phyloP scores from a whole-genome alignment of 768 basidiomycete species.

The Psilocybe subaeruginosa region DNA sequence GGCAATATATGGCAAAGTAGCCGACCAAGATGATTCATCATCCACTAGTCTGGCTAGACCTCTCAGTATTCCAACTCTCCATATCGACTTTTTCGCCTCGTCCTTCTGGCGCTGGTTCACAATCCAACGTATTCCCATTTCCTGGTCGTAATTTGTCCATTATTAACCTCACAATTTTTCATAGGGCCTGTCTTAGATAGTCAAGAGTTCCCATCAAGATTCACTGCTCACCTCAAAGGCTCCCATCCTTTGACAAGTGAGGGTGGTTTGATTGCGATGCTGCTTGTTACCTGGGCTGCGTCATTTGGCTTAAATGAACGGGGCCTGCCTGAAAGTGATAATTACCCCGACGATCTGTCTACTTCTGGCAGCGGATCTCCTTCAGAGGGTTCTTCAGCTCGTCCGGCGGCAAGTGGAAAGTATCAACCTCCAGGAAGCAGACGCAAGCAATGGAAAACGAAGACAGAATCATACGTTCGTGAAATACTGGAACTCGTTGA shows the following conservation, averaged over 20 bases:
- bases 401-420: constrained; percentile 23
- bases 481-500: constrained; percentile 85
- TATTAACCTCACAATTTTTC: constrained; percentile 13
- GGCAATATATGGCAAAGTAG: constrained; percentile 78
- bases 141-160: background rate
- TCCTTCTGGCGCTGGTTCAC: constrained; percentile 86
- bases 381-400: constrained; percentile 11
- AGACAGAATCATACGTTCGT: constrained; percentile 68
- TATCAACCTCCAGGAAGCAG: constrained; percentile 33
- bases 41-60: constrained; percentile 41
- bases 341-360: constrained; percentile 22
- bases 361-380: background rate
- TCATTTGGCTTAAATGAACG: constrained; percentile 87
- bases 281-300: constrained; percentile 86
- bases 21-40: constrained; percentile 41
- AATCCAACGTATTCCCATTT: constrained; percentile 67
- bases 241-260: constrained; percentile 66
- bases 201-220: constrained; percentile 77
- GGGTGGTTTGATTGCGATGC: constrained; percentile 75
- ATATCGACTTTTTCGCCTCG: constrained; percentile 80
- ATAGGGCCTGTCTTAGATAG: constrained; percentile 87
- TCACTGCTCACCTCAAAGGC: constrained; percentile 65
- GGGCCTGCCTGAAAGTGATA: constrained; percentile 55
- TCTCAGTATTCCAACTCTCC: constrained; percentile 69
- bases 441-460: constrained; percentile 51